Evolutionary conservation across 2,329 filamentous ascomycete genomes (phyloP).

Genomic region (Cytospora leucostoma): DNA sequence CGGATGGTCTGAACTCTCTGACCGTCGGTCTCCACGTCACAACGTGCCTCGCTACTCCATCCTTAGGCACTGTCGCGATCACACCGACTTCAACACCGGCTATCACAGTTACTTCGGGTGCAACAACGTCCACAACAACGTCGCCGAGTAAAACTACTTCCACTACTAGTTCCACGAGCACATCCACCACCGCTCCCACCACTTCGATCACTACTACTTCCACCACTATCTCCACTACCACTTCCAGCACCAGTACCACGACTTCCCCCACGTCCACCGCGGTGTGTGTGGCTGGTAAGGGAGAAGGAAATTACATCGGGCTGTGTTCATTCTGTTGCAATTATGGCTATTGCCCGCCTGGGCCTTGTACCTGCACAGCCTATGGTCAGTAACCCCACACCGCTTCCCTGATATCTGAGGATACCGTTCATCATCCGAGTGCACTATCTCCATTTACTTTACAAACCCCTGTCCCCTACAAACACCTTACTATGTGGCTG

Average conservation of each 20-base stretch:
- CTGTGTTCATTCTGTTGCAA: constrained; percentile 29
- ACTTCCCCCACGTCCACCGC: not conserved
- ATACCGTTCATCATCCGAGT: constrained; percentile 6
- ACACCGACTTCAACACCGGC: constrained; percentile 31
- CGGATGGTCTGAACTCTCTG: constrained; percentile 37
- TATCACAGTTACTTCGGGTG: constrained; percentile 11
- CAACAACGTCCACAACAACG: not conserved
- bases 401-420: not conserved
- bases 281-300: constrained; percentile 4
- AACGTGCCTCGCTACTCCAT: constrained; percentile 32
- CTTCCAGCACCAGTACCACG: not conserved
- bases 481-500: not conserved
- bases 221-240: not conserved
- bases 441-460: constrained; percentile 8
- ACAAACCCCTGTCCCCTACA: not conserved
- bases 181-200: not conserved
- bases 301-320: constrained; percentile 26
- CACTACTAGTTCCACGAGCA: constrained; percentile 30
- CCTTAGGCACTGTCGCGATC: constrained; percentile 23
- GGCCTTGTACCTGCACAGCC: constrained; percentile 28
- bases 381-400: constrained; percentile 13
- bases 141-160: constrained; percentile 30
- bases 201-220: not conserved
- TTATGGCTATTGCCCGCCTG: constrained; percentile 29
- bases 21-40: constrained; percentile 35